Conservation (phyloP, 202 grass and related monocot genomes). For the Carex sylvatica region DNA sequence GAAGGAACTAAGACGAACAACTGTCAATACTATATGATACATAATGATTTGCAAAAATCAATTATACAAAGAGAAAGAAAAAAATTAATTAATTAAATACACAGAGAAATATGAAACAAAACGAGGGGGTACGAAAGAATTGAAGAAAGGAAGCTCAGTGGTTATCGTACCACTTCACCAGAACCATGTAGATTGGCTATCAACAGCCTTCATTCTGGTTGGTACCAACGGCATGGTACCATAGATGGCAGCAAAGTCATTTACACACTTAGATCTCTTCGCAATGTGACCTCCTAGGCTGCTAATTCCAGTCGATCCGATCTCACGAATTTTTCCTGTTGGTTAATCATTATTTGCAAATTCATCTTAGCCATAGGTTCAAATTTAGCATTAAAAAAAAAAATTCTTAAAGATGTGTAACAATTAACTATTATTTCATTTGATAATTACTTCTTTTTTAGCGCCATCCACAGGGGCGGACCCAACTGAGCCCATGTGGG, state of each 20-base stretch:
- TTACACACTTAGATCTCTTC: conserved; percentile 68
- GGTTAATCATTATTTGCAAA: conserved; percentile 19
- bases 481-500: no score
- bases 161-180: conserved; percentile 44
- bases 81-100: conserved; percentile 29
- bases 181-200: conserved; percentile 69
- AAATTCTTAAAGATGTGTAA: neutral
- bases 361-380: neutral
- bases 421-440: neutral
- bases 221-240: conserved; percentile 79
- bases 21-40: conserved; percentile 14
- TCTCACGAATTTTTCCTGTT: conserved; percentile 86
- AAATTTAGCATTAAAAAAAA: neutral
- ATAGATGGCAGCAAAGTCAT: conserved; percentile 64
- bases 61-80: neutral
- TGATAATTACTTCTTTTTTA: neutral
- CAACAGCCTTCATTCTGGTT: conserved; percentile 67
- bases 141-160: neutral
- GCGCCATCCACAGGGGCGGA: no score
- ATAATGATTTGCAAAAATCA: conserved; percentile 19
- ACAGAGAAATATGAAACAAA: neutral
- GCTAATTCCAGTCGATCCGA: conserved; percentile 83
- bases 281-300: conserved; percentile 61
- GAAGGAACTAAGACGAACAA: neutral
- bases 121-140: conserved; percentile 3